Base-by-base conservation (phyloP, 495 filamentous ascomycete species). In the Apodospora peruviana region DNA sequence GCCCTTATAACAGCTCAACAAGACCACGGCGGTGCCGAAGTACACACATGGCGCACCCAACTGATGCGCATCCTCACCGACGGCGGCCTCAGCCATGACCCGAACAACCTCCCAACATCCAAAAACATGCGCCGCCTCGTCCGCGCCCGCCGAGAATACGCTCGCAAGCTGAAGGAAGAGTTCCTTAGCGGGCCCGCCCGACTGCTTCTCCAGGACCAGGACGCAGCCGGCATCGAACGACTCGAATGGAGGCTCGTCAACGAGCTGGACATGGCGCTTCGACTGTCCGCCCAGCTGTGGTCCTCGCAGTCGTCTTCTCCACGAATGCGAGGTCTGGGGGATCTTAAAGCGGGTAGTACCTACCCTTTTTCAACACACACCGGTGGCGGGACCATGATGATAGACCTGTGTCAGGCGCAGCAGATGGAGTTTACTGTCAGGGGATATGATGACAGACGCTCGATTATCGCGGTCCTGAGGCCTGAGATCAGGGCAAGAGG, bases 171-270 rank as follows among this genome's bases (percentile, higher is more conserved):
- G 2, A 56, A 52, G 16, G 57, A 59, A 1, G 41, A 47, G 3
- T 59, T 59, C 29, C 47, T 59, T n/a, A 24, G 46, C 29, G 23
- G 46, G 0, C 37, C 44, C 0, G 53, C 57, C 1, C 44, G 57
- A 0, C 56, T 52, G 25, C 35, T 59, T 10, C 50, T 59, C 2
- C 45, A 46, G 3, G 53, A 56, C 22, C 57, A 59, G 24, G 50
- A 59, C 16, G 37, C 57, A 0, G 22, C 20, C 2, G 57, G 57
- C 3, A 59, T 59, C 18, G 47, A 48, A 2, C 29, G 29, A 0
- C 50, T 59, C 9, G 57, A 59, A 29, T 22, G 40, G 11, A 14
- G 14, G 5, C 43, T 59, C 8, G 27, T 22, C 0, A 45, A 51
- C 18, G 44, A 56, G 43, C 25, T 59, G 8, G 57, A 59, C 16